Base-by-base conservation (phyloP, 2,329 filamentous ascomycete species). In the Aspergillus ruber region DNA sequence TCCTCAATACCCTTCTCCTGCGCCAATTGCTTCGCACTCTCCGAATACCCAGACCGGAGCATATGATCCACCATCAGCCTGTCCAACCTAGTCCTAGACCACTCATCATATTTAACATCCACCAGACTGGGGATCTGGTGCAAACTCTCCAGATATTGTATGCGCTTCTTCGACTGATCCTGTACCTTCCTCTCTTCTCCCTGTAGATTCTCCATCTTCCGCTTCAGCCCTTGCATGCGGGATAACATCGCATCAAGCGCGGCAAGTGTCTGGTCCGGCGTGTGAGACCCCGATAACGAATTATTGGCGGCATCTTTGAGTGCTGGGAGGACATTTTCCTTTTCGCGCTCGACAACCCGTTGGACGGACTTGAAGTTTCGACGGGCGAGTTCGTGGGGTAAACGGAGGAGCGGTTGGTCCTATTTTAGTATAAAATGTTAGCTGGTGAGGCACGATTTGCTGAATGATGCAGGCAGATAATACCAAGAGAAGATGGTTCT, bases 321-420 rank as follows among this genome's bases (percentile, higher is more conserved):
- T 27, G 74, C 58, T 9, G 71, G 67, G 23, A 75, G 62, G 39
- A 76, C 64, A 54, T 72, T 61, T 52, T 75, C 73, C 51, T 67
- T 67, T 48, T 77, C 74, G 46, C 72, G 66, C 52, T 77, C 74
- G 43, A 75, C 67, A 43, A 69, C 61, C 39, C 71, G 66, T 55
- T 70, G 74, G 39, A 85, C 83, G 3, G 85, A 83, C 61, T 95
- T 93, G 72, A 97, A 94, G 72, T 95, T 97, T 67, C 93, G 91
- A 47, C 90, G 86, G 18, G 94, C 84, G 48, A 96, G 85, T 66
- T 97, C 93, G 70, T 91, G 86, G 15, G 93, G 93, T 18, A 97
- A 82, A 29, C 90, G 89, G 56, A 98, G 83, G 56, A 97, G 86
- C 3, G 91, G 86, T 79, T 97, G 91, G 64, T 98, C 93, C 90